Evolutionary conservation across 139 green algal genomes (phyloP), one percentile per base, ranked within the genome.

Genomic region (Chlorella sp.): DNA sequence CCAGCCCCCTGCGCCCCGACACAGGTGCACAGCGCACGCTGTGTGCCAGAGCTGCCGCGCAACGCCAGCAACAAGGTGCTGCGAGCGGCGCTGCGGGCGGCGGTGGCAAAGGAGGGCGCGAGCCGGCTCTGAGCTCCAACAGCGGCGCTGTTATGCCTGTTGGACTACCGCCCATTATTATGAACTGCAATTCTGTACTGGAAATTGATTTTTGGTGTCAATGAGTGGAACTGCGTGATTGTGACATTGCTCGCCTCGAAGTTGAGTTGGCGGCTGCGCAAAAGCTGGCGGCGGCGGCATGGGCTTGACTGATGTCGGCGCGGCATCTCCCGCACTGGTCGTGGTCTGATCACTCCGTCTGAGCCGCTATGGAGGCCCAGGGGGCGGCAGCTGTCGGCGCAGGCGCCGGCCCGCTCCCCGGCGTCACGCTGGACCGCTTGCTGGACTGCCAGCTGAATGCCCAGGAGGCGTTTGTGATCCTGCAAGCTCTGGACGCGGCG

Each of bases 61-160:
- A 98, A 92, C 24, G 95, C 96, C 8, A 90, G 88, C 41, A 98
- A 98, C 88, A 99, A 99, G 87, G 90, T 99, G 48, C 96, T 98
- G 92, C 89, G 95, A 40, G 85, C 93, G 0, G 64, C 94, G 84
- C 88, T 98, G 76, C 81, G 94, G 22, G 92, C 94, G 36, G 34
- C 91, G 83, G 19, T 87, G 44, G 64, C n/a, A 1, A 70, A 38
- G 4, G 28, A 70, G 64, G 64, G 64, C 32, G 34, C 32, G 1
- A 34, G 30, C 32, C 64, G 64, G 32, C 32, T 70, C 32, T 40
- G 64, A 70, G 64, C 64, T n/a, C 22, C 56, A 65, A 20, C 56
- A n/a, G 56, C 9, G 56, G 26, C 3, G 56, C 22, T 20, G 56
- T 65, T 20, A 65, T 20, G 56, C 56, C 56, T 65, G 56, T 20